Evolutionary conservation across 2,329 filamentous ascomycete genomes (phyloP).

Genomic region (Diplodia mutila): DNA sequence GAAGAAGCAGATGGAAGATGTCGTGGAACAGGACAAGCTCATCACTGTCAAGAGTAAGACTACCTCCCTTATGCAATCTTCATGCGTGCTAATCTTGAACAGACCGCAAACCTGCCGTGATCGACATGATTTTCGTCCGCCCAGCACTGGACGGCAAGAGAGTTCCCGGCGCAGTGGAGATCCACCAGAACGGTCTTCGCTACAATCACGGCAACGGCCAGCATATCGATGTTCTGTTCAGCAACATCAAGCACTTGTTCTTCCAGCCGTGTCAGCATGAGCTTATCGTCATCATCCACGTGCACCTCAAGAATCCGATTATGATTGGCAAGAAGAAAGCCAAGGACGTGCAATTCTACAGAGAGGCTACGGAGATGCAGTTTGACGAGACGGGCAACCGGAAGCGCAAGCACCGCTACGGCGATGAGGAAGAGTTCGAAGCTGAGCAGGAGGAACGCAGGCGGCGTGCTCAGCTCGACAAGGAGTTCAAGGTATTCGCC

Average conservation of each 20-base stretch:
- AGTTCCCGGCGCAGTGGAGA: slow-evolving; percentile 92
- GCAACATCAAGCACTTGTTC: slow-evolving; percentile 97
- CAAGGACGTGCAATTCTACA: slow-evolving; percentile 97
- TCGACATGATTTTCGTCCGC: slow-evolving; percentile 94
- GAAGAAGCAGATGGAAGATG: slow-evolving; percentile 99
- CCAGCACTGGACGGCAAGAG: slow-evolving; percentile 96
- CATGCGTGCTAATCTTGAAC: background rate
- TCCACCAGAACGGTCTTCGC: slow-evolving; percentile 97
- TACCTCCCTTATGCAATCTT: background rate
- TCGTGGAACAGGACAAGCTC: slow-evolving; percentile 97
- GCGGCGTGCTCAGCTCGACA: slow-evolving; percentile 87
- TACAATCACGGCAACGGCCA: slow-evolving; percentile 79
- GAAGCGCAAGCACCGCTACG: slow-evolving; percentile 95
- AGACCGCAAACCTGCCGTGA: slow-evolving; percentile 86
- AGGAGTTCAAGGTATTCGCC: slow-evolving; percentile 92
- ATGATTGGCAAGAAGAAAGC: slow-evolving; percentile 99
- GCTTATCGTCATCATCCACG: slow-evolving; percentile 95
- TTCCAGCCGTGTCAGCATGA: slow-evolving; percentile 98
- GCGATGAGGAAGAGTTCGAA: slow-evolving; percentile 98
- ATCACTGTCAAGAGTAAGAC: slow-evolving; percentile 86
- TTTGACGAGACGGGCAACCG: slow-evolving; percentile 98
- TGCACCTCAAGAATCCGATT: slow-evolving; percentile 97
- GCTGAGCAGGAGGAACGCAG: slow-evolving; percentile 96
- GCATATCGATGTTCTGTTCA: slow-evolving; percentile 91
- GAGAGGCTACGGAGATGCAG: slow-evolving; percentile 96